A percentile compares a stretch with the other conserved stretches of the same genome.
Evolutionary conservation across 2,329 filamentous ascomycete species (phyloP).

Genomic region (Tolypocladium sp.): DNA sequence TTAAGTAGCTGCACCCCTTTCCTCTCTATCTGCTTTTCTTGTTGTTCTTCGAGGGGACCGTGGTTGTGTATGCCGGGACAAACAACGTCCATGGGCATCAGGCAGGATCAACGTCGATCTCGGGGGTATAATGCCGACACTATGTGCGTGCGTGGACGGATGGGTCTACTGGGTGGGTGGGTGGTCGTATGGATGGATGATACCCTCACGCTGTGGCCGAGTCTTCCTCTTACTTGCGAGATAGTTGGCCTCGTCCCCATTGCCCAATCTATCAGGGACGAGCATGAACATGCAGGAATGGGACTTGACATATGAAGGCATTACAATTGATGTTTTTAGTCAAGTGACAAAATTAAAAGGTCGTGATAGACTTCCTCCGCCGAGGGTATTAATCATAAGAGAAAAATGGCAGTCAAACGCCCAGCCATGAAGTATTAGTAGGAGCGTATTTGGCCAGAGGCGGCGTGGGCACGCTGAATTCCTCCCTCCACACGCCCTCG

Average conservation of each 20-base stretch:
- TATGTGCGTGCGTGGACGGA: neutral
- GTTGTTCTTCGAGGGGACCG: no score
- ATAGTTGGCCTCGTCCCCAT: neutral
- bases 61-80: neutral
- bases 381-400: neutral
- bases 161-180: neutral
- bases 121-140: neutral
- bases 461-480: neutral
- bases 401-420: neutral
- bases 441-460: neutral
- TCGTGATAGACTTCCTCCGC: neutral
- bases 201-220: slow-evolving; percentile 3
- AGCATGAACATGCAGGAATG: neutral
- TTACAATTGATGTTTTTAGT: neutral
- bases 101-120: neutral
- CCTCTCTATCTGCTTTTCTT: no score
- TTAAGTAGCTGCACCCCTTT: slow-evolving; percentile 31
- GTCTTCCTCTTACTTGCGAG: neutral
- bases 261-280: neutral
- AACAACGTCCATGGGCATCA: neutral
- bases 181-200: slow-evolving; percentile 3
- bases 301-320: neutral
- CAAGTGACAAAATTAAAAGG: neutral
- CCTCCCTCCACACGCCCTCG: slow-evolving; percentile 23
- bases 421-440: neutral